A percentile compares a stretch with the other conserved stretches of the same genome.
Conservation (phyloP, 257 asterid genomes). For the Orobanche coerulescens region DNA sequence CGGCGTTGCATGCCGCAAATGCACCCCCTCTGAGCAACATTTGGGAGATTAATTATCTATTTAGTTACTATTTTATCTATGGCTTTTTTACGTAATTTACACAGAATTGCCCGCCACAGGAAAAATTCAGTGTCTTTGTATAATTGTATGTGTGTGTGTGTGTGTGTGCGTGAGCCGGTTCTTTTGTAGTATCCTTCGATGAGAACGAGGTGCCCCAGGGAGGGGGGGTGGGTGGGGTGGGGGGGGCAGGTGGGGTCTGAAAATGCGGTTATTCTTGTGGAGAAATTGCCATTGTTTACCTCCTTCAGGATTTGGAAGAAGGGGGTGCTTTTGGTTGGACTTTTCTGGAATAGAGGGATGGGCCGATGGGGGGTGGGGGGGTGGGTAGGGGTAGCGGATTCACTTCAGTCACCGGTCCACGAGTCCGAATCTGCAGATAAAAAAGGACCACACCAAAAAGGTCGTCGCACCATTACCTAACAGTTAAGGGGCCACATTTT, state of each 20-base stretch:
- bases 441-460: too few species aligned
- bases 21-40: conserved; percentile 39
- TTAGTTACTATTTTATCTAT: neutral
- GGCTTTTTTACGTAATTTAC: conserved; percentile 3
- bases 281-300: conserved; percentile 5
- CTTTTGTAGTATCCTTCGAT: conserved; percentile 28
- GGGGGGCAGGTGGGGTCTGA: neutral
- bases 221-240: neutral
- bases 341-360: too few species aligned
- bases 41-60: conserved; percentile 14
- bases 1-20: conserved; percentile 38
- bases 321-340: neutral
- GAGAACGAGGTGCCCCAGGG: conserved; percentile 21
- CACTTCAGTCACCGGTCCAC: too few species aligned
- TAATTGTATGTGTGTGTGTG: too few species aligned
- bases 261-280: neutral
- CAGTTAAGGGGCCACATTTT: too few species aligned
- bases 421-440: too few species aligned
- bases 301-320: neutral
- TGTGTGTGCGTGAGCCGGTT: neutral
- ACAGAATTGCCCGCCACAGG: conserved; percentile 24
- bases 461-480: too few species aligned
- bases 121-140: neutral
- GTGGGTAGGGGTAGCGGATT: too few species aligned
- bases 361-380: too few species aligned